Evolutionary conservation across 2,329 filamentous ascomycete species (phyloP), one percentile per base, ranked within the genome.

Genomic region (Spiromastix sp.): DNA sequence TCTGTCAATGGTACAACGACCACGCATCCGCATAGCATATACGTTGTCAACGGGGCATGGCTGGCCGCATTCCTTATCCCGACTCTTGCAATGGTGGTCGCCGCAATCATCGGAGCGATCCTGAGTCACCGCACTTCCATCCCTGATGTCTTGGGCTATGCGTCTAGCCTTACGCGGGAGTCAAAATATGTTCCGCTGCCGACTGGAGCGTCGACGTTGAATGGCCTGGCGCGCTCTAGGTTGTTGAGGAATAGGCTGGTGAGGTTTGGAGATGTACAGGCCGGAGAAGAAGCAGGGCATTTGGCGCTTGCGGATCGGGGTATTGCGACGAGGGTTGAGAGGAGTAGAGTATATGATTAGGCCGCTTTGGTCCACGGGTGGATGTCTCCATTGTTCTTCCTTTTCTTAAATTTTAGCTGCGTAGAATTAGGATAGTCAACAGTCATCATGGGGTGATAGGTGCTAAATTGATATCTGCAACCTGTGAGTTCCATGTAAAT

Each of bases 141-240:
- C 21, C 32, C 22, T 5, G 32, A 34, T 34, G 32, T 27, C 19
- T 15, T 34, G 9, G 32, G 32, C 19, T 27, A 34, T 19, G 32
- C 32, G 5, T 34, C 32, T 10, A 27, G 21, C 17, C 21, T 34
- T 20, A 25, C 32, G 10, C 32, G 32, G 12, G 32, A 34, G 13
- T 34, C 32, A n/a, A 16, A 5, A 11, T 34, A 25, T 18, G 12
- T 16, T 2, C 13, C 18, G 13, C 12, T 16, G 2, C 8, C 22
- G 4, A 17, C 16, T n/a, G 21, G 21, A 3, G 22, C 20, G 13
- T 25, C 22, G 4, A 22, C 24, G 32, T 19, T 34, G 32, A 22
- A 26, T n/a, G 21, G 34, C 15, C 19, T 36, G 27, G 16, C 27
- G 15, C 30, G 34, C 10, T 18, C 34, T 4, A 36, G 27, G 7